Evolutionary conservation across 768 basidiomycete genomes (phyloP).

Genomic region (Xanthoconium stramineum): DNA sequence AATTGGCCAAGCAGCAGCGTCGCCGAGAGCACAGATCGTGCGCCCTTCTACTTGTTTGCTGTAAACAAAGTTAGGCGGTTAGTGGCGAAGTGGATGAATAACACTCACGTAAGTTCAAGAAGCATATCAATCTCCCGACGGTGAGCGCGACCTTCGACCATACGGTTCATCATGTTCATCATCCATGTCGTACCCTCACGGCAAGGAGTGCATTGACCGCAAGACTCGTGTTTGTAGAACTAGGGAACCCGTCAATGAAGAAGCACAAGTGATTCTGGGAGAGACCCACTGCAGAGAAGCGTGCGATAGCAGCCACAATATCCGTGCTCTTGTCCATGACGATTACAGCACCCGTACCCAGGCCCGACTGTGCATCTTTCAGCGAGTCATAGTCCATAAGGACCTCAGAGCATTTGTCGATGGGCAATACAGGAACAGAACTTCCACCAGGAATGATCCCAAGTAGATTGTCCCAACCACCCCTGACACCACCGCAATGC

Average conservation of each 20-base stretch:
- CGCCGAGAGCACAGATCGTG: constrained; percentile 95
- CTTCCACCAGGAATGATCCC: constrained; percentile 97
- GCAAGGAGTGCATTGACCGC: constrained; percentile 95
- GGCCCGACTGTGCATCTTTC: constrained; percentile 93
- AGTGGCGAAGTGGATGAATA: constrained; percentile 8
- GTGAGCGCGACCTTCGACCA: constrained; percentile 89
- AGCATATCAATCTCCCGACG: constrained; percentile 98
- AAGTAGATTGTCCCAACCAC: constrained; percentile 95
- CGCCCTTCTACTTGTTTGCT: constrained; percentile 97
- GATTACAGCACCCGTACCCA: constrained; percentile 97
- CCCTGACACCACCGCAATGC: constrained; percentile 92
- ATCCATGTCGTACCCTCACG: constrained; percentile 97
- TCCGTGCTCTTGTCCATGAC: constrained; percentile 99
- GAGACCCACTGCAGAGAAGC: constrained; percentile 70
- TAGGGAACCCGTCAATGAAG: constrained; percentile 27
- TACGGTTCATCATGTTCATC: constrained; percentile 99
- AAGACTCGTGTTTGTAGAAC: constrained; percentile 99
- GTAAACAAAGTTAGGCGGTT: constrained; percentile 8
- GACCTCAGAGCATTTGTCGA: constrained; percentile 77
- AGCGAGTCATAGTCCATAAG: constrained; percentile 99
- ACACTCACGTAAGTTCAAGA: constrained; percentile 82
- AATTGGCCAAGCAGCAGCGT: constrained; percentile 98
- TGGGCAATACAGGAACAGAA: constrained; percentile 91
- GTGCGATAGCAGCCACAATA: constrained; percentile 89
- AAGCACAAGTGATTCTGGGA: background rate